Percentiles rank a stretch among this genome's conserved stretches.
phyloP scores from a whole-genome alignment of 106 monocot species.

The Dendrobium nobile region DNA sequence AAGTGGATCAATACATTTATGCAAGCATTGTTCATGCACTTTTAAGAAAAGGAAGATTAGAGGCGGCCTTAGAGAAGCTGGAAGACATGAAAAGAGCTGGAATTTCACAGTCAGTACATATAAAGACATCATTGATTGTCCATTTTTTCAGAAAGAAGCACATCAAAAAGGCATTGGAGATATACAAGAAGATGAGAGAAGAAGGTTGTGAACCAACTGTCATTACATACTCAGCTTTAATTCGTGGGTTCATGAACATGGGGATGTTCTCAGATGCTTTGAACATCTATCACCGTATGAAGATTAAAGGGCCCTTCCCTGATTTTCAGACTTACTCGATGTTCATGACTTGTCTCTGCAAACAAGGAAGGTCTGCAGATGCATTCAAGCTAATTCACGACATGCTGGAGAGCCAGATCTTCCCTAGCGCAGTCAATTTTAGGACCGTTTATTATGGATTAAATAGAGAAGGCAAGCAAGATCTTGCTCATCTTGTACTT shows the following conservation, averaged over 20 bases:
- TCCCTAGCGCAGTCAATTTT: conserved; percentile 77
- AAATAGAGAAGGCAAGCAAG: conserved; percentile 77
- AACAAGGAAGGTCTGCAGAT: conserved; percentile 59
- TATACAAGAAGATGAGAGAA: conserved; percentile 57
- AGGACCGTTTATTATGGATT: conserved; percentile 61
- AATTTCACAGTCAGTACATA: conserved; percentile 38
- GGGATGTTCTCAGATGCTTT: conserved; percentile 74
- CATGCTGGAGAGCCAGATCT: conserved; percentile 51
- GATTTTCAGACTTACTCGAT: conserved; percentile 84
- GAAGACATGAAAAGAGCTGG: conserved; percentile 65
- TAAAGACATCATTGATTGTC: conserved; percentile 74
- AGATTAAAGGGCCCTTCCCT: conserved; percentile 49
- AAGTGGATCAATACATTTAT: conserved; percentile 48
- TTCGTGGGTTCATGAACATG: conserved; percentile 63
- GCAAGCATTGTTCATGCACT: conserved; percentile 73
- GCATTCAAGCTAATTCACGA: conserved; percentile 55
- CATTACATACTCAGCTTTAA: conserved; percentile 79
- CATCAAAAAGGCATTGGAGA: conserved; percentile 45
- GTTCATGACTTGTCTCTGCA: conserved; percentile 75
- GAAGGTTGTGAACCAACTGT: conserved; percentile 54
- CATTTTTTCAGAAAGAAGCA: conserved; percentile 64
- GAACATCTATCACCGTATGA: conserved; percentile 49
- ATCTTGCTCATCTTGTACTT: conserved; percentile 57
- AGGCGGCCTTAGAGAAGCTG: conserved; percentile 57
- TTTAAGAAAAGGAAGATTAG: conserved; percentile 38